Base-by-base conservation (phyloP, 495 filamentous ascomycete genomes). In the Pseudotulostoma volvatum region DNA sequence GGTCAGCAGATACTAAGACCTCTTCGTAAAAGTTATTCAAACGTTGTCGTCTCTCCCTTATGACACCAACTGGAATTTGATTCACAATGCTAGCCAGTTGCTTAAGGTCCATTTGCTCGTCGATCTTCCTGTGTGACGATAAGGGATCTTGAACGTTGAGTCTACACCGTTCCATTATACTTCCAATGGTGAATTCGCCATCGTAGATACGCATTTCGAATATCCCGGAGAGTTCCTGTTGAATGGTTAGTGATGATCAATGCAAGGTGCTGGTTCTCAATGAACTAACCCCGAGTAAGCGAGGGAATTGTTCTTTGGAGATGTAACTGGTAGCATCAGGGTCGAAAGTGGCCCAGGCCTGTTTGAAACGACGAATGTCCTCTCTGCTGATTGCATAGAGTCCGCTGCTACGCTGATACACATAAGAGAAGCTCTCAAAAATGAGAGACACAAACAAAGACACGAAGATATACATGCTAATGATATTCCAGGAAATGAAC, bases 401-500 rank as follows among this genome's bases (percentile, higher is more conserved):
- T 20, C 65, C 65, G 52, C 83, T 93, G 44, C 84, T 94, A 41
- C 85, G 73, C 59, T 99, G 90, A 53, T 95, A 99, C 47, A 99
- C 90, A 55, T 99, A 99, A 55, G 84, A 93, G 64, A 99, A 99
- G 62, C 88, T 95, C 64, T 99, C 90, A 57, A 86, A 99, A 47
- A 99, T 99, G 48, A 99, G 74, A 31, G 90, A 99, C 40, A 96
- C 85, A 55, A 99, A 99, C 59, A 99, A 67, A 52, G 82, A 93
- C 48, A 96, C 87, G 48, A 99, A 99, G 56, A 99, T 90, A 60
- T 96, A 99, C 90, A 99, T 96, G 79, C 88, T 95, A 54, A 96
- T 71, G 49, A 99, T 84, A 63, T 99, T 99, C 90, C 90, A 99
- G 8, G 81, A 71, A 41, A 95, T 84, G 64, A 99, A 96, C 21